Base-by-base conservation (phyloP, 192 early-diverging fungal species). In the Chytriomyces sp. region DNA sequence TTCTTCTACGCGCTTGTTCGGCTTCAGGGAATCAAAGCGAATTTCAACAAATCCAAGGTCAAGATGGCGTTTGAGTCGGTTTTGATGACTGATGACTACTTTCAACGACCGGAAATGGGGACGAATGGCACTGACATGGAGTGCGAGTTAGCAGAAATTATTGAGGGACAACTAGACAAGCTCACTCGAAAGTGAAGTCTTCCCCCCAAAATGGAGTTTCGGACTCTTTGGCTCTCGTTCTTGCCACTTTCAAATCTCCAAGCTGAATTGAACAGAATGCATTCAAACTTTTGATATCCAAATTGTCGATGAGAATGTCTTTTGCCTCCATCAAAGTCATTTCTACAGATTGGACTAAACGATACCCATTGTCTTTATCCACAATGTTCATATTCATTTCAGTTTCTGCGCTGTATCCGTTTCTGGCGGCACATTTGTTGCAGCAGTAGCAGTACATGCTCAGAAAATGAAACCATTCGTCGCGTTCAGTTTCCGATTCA, bases 161-260 rank as follows among this genome's bases (percentile, higher is more conserved):
- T 12, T 59, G 22, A 70, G 59, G 10, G 33, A 17, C 10, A 2
- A 25, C 37, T 60, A 33, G 5, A 26, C 32, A 31, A 32, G 75
- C 72, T 28, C 33, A 78, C 76, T 72, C 64, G 52, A 79, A 77
- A 39, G 14, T 52, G 40, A 79, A 84, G 5, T 72, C 72, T 36
- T 84, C 82, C 33, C 80, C 80, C 82, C 82, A 84, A 73, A 84
- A 82, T 36, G 80, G 79, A 32, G 71, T 39, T 8, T 80, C 77
- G 1, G 74, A 77, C 32, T 14, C 33, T 58, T 82, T 82, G n/a
- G 70, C 69, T 39, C 73, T 72, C 3, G 78, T 80, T 19, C 70
- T 61, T 4, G 80, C 79, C 33, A 81, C 76, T 40, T 79, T 82
- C 39, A 82, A 55, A 53, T 82, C 82, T 30, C 80, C 80, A 40